These are phyloP conservation scores for Chaetomium cochliodes DNA, from an alignment of 495 filamentous ascomycete genomes.

Conservation along the genomic window DNA sequence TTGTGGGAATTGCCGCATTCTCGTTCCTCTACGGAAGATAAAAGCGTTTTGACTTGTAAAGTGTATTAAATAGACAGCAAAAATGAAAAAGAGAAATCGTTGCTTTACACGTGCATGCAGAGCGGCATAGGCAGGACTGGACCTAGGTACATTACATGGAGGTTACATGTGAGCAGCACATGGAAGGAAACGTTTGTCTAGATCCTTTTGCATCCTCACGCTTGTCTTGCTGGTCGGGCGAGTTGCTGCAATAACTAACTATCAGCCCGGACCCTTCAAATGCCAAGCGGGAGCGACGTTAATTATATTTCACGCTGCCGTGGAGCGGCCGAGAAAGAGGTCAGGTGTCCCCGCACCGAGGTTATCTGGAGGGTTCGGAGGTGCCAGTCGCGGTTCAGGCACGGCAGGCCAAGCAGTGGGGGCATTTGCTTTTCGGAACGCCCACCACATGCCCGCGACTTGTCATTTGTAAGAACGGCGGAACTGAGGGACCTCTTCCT, in stretches of 20 bases:
- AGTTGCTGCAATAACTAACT: background rate
- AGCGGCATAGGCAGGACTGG: no score
- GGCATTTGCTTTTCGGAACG: background rate
- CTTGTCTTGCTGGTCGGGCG: no score
- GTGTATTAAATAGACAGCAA: conserved; percentile 32
- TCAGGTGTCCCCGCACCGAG: background rate
- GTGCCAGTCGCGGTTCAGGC: background rate
- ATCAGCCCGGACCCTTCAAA: background rate
- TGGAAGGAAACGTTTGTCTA: no score
- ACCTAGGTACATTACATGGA: no score
- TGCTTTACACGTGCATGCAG: conserved; percentile 10
- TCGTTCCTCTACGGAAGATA: conserved; percentile 27
- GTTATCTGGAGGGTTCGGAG: background rate
- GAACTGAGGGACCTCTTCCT: background rate
- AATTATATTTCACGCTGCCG: background rate
- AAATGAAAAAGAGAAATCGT: conserved; percentile 28
- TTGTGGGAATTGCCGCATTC: conserved; percentile 2
- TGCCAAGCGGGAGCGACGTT: no score
- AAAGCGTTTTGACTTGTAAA: conserved; percentile 30
- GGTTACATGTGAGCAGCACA: no score
- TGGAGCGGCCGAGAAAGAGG: background rate
- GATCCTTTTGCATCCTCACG: no score
- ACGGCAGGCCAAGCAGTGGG: background rate
- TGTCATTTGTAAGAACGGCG: background rate
- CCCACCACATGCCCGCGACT: background rate